phyloP scores from a whole-genome alignment of 371 early-diverging fungal genomes.

The Smittium mucronatum region DNA sequence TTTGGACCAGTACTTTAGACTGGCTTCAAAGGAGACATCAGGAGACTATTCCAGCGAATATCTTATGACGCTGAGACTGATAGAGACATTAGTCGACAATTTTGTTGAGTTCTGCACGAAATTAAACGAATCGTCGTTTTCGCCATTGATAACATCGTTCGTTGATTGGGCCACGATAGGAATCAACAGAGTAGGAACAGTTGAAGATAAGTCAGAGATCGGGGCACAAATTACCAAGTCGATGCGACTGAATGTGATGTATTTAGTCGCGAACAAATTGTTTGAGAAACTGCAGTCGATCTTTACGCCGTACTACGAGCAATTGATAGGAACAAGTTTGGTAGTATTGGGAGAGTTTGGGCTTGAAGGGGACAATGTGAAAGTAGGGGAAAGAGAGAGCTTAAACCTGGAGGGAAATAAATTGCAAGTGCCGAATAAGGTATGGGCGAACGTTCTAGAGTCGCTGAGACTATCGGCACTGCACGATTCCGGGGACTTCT shows the following conservation, averaged over 20 bases:
- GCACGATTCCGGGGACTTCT: conserved; percentile 34
- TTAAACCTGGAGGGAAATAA: conserved; percentile 19
- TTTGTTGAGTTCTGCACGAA: conserved; percentile 74
- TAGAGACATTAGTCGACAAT: conserved; percentile 45
- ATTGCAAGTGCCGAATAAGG: conserved; percentile 17
- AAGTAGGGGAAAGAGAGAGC: conserved; percentile 20
- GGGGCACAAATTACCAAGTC: conserved; percentile 35
- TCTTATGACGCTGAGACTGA: conserved; percentile 44
- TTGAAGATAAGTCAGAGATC: conserved; percentile 21
- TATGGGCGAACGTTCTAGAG: conserved; percentile 28
- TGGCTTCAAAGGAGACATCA: background rate
- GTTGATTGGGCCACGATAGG: conserved; percentile 73
- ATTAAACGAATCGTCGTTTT: conserved; percentile 86
- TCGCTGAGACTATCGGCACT: conserved; percentile 25
- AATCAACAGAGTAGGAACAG: background rate
- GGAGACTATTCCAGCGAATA: background rate
- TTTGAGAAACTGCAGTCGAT: conserved; percentile 70
- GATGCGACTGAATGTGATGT: conserved; percentile 57
- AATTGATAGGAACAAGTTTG: conserved; percentile 59
- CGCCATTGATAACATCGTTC: conserved; percentile 76
- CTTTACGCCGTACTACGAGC: conserved; percentile 68
- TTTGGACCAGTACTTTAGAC: background rate
- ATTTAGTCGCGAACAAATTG: conserved; percentile 54
- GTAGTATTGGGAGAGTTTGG: conserved; percentile 40
- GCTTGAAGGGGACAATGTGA: conserved; percentile 8